These are phyloP conservation scores for Debaryomyces robertsiae DNA, from an alignment of 1,139 yeast species.

Conservation along the genomic window DNA sequence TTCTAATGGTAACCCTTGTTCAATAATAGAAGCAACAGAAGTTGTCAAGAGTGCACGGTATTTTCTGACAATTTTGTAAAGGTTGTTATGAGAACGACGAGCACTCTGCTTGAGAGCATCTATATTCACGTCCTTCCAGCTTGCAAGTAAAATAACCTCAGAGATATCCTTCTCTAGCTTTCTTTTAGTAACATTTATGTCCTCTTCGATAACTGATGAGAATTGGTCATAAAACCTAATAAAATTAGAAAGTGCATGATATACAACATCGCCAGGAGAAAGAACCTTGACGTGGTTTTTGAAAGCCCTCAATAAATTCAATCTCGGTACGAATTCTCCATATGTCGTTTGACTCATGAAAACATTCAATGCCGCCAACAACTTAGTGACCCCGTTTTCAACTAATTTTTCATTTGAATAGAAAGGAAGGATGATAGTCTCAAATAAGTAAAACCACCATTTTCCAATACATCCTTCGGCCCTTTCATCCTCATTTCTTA, in stretches of 20 bases:
- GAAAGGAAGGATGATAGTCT: slow-evolving; percentile 61
- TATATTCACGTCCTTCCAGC: slow-evolving; percentile 96
- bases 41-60: slow-evolving; percentile 66
- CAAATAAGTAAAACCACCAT: slow-evolving; percentile 94
- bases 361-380: slow-evolving; percentile 71
- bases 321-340: slow-evolving; percentile 69
- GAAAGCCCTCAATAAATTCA: slow-evolving; percentile 65
- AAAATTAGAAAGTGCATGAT: slow-evolving; percentile 60
- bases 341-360: slow-evolving; percentile 74
- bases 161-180: slow-evolving; percentile 74
- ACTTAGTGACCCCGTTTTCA: slow-evolving; percentile 31
- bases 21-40: slow-evolving; percentile 59
- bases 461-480: slow-evolving; percentile 60
- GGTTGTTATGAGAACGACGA: slow-evolving; percentile 77
- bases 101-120: slow-evolving; percentile 95
- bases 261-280: slow-evolving; percentile 23
- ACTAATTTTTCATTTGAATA: slow-evolving; percentile 33
- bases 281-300: slow-evolving; percentile 45
- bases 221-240: slow-evolving; percentile 71
- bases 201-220: slow-evolving; percentile 45
- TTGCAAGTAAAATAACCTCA: slow-evolving; percentile 84
- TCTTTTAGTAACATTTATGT: slow-evolving; percentile 49
- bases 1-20: slow-evolving; percentile 52
- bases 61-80: slow-evolving; percentile 83
- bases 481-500: slow-evolving; percentile 62